Base-by-base conservation (phyloP, 306 rosid species). In the Begonia loranthoides region DNA sequence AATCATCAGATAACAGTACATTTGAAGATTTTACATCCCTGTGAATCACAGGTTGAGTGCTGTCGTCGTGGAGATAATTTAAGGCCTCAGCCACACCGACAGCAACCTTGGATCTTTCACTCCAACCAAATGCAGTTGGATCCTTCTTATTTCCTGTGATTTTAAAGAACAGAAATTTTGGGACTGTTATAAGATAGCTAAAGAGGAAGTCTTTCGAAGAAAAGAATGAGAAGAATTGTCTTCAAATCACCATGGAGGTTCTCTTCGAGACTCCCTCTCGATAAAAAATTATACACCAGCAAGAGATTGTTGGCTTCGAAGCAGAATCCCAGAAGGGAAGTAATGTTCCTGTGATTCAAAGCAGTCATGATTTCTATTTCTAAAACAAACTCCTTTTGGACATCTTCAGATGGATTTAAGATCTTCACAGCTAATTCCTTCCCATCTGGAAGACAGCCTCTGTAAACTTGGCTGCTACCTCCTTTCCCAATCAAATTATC, bases 251-350 rank as follows among this genome's bases (percentile, higher is more conserved):
- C 99, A 34, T 86, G 86, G 59, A 90, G 81, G 55, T 80, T 90
- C 81, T 90, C 99, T 75, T 86, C 99, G 17, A 90, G 99, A 76
- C 95, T 82, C 77, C 99, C 99, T 73, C 94, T 74, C 61, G 86
- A 76, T 56, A 90, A 66, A 65, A 92, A 81, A 76, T 92, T 94
- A 62, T 92, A 92, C 57, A 86, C 94, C 68, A 92, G 68, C 70
- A 92, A 83, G 69, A 92, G 84, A 62, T 83, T 80, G 44, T 62
- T 78, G 39, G 76, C 78, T 64, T 92, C 99, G 53, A 86, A 80
- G 75, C 94, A 92, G 78, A 92, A 86, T 14, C 99, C 99, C 57
- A 78, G 47, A 60, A 92, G 94, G 12, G 96, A 80, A 71, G 80
- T 83, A 50, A 92, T 80, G 76, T 80, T 86, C 67, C 74, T 80